Base-by-base conservation (phyloP, 192 early-diverging fungal genomes). In the Gamsiella multidivaricata region DNA sequence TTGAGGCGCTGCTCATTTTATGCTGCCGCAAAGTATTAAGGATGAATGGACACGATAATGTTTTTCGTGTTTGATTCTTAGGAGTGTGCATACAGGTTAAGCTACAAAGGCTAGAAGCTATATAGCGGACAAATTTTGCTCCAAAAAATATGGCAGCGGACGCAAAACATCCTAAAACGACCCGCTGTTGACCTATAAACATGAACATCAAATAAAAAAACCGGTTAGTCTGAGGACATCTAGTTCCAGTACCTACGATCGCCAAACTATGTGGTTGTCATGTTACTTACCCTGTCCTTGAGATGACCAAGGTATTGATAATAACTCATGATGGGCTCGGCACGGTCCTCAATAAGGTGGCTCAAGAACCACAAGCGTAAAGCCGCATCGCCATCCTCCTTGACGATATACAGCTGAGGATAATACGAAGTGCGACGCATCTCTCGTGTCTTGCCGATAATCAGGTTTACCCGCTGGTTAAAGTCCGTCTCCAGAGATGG, bases 301-400 rank as follows among this genome's bases (percentile, higher is more conserved):
- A 94, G 68, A 64, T 90, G 85, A 46, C 80, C 83, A 11, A 94
- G 83, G 79, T 91, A 92, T 81, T 94, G 93, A 65, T 87, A 85
- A 75, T 92, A 94, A 65, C 91, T 92, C 82, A 89, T 87, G 0
- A 89, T 86, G 50, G 85, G 87, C 41, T 95, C 91, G 31, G 91
- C 92, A 54, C 95, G 89, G 78, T 98, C 97, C 73, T 97, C 96
- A n/a, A 97, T 86, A 70, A 98, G 80, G 65, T 94, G 93, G 54
- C 91, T 89, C 66, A 94, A 65, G 84, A 97, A 94, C 92, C 88
- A 87, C 83, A 93, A 84, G 7, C 97, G 88, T 62, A 96, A 58
- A 6, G 82, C 84, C 23, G 91, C 88, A 62, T 97, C 95, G 17
- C 93, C 94, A 68, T 98, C 96, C 74, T 98, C 96, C 83, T 95